Conservation (phyloP, 202 grass and related monocot species). For the Musa balbisiana region DNA sequence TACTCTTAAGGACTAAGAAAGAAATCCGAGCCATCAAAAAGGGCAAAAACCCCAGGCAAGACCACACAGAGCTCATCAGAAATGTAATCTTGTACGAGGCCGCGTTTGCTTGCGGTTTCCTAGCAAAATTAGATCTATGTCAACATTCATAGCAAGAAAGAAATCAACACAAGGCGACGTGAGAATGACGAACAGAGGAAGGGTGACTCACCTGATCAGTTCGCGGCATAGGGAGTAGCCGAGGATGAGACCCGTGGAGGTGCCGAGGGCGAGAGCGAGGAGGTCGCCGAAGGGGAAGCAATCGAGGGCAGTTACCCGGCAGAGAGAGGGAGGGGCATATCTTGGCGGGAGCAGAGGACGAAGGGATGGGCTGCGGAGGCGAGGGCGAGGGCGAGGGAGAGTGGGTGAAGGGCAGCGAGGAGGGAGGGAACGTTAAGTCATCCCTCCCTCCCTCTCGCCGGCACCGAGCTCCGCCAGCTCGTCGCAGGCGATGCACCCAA, state of each 20-base stretch:
- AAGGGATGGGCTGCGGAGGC: conserved; percentile 34
- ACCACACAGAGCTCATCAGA: conserved; percentile 63
- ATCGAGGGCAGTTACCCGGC: conserved; percentile 60
- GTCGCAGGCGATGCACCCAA: conserved; percentile 54
- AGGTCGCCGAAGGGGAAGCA: conserved; percentile 51
- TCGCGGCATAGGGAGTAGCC: conserved; percentile 58
- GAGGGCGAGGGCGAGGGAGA: conserved; percentile 49
- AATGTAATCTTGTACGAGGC: conserved; percentile 46
- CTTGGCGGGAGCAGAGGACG: conserved; percentile 14
- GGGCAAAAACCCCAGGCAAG: conserved; percentile 61
- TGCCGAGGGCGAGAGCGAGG: conserved; percentile 41
- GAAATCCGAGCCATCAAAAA: conserved; percentile 59
- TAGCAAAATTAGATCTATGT: conserved; percentile 48
- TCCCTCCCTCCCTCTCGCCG: conserved; percentile 69
- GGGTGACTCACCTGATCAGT: conserved; percentile 57
- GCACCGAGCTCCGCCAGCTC: conserved; percentile 42
- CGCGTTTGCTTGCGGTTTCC: conserved; percentile 38
- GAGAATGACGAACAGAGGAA: not conserved
- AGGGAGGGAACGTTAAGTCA: conserved; percentile 67
- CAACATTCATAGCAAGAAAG: not conserved
- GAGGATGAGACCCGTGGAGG: conserved; percentile 52
- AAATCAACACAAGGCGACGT: not conserved
- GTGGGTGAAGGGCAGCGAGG: conserved; percentile 48
- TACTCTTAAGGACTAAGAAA: not conserved
- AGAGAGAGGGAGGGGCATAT: conserved; percentile 33